Evolutionary conservation across 2,329 filamentous ascomycete species (phyloP).

Genomic region (Conoideocrella luteorostrata): DNA sequence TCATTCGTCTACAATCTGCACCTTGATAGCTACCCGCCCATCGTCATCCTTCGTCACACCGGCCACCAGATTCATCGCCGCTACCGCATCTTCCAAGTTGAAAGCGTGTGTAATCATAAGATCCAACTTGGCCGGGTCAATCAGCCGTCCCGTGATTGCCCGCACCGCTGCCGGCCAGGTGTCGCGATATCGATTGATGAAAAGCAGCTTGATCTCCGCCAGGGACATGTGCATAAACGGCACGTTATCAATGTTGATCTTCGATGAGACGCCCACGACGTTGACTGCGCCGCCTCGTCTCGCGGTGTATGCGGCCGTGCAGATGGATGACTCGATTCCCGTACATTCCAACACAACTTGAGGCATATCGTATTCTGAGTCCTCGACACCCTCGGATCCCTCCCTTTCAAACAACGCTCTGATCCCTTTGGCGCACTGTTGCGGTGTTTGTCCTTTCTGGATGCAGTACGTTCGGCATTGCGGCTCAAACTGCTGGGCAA

Average conservation of each 20-base stretch:
- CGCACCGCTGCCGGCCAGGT: conserved; percentile 63
- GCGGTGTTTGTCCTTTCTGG: conserved; percentile 26
- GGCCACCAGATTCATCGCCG: conserved; percentile 29
- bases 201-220: conserved; percentile 60
- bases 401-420: conserved; percentile 42
- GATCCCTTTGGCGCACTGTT: too few species aligned
- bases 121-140: conserved; percentile 48
- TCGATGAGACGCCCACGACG: conserved; percentile 57
- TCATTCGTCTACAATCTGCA: neutral
- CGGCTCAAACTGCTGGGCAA: conserved; percentile 53
- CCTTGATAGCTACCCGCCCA: conserved; percentile 1
- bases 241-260: conserved; percentile 54
- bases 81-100: conserved; percentile 53
- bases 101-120: conserved; percentile 52
- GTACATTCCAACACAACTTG: conserved; percentile 59
- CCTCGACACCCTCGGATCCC: conserved; percentile 49
- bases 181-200: conserved; percentile 65
- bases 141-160: conserved; percentile 50
- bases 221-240: conserved; percentile 62
- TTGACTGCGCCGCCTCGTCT: conserved; percentile 54
- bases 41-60: neutral
- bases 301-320: conserved; percentile 50
- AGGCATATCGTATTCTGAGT: conserved; percentile 51
- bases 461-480: conserved; percentile 48
- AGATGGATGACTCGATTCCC: conserved; percentile 56